phyloP scores from a whole-genome alignment of 192 early-diverging fungal genomes.

The Funneliformis geosporum region DNA sequence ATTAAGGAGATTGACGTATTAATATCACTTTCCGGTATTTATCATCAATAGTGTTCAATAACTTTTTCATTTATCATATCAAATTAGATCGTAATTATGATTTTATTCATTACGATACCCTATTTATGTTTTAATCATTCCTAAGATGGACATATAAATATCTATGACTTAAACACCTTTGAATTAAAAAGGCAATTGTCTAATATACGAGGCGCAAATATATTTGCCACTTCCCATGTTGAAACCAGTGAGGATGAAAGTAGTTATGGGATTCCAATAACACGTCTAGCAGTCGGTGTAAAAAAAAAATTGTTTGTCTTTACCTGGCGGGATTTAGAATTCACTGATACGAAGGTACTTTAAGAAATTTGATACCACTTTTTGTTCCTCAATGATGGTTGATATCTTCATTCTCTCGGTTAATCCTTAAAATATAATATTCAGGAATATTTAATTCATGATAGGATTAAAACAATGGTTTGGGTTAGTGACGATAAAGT shows the following conservation, averaged over 20 bases:
- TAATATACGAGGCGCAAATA: slow-evolving; percentile 73
- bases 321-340: slow-evolving; percentile 76
- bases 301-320: slow-evolving; percentile 72
- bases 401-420: not conserved
- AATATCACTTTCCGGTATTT: slow-evolving; percentile 64
- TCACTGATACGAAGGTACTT: slow-evolving; percentile 59
- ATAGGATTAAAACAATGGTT: slow-evolving; percentile 71
- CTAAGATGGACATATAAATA: slow-evolving; percentile 70
- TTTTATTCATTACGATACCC: too few species aligned
- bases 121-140: not conserved
- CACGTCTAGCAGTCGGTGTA: slow-evolving; percentile 73
- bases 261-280: slow-evolving; percentile 54
- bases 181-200: slow-evolving; percentile 64
- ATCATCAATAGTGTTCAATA: not conserved
- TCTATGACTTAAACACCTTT: slow-evolving; percentile 76
- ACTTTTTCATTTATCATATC: too few species aligned
- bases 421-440: not conserved
- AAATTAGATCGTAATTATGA: too few species aligned
- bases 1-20: slow-evolving; percentile 74
- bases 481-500: slow-evolving; percentile 75
- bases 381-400: not conserved
- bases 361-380: not conserved
- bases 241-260: slow-evolving; percentile 54
- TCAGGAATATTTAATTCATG: slow-evolving; percentile 71
- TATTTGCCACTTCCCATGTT: slow-evolving; percentile 73